Conservation (phyloP, 2,329 filamentous ascomycete species). For the Thelonectria discophora region DNA sequence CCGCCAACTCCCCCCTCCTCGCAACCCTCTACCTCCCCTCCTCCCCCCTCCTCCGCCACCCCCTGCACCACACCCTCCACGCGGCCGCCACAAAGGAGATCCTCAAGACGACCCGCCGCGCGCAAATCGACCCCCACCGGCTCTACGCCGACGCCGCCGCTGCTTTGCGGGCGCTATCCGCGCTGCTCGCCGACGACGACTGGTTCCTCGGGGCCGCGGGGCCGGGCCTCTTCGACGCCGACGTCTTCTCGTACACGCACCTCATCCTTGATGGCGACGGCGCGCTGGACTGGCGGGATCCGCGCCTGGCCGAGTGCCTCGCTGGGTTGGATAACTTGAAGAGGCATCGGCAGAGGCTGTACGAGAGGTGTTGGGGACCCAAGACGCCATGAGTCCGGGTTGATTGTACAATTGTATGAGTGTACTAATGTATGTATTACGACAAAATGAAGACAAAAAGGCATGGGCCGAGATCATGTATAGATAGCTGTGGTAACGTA, state of each 20-base stretch:
- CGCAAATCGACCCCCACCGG: slow-evolving; percentile 44
- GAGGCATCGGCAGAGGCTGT: slow-evolving; percentile 50
- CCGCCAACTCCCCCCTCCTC: slow-evolving; percentile 74
- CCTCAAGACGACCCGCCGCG: slow-evolving; percentile 64
- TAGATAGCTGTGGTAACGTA: slow-evolving; percentile 15
- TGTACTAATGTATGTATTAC: not conserved
- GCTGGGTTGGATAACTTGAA: slow-evolving; percentile 68
- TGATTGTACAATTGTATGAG: slow-evolving; percentile 17
- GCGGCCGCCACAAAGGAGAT: slow-evolving; percentile 79
- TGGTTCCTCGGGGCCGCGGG: slow-evolving; percentile 61
- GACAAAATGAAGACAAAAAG: not conserved
- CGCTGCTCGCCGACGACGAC: slow-evolving; percentile 49
- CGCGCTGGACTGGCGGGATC: slow-evolving; percentile 69
- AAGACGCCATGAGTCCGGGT: slow-evolving; percentile 13
- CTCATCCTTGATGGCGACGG: slow-evolving; percentile 72
- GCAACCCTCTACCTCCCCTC: slow-evolving; percentile 76
- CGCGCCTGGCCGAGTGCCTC: slow-evolving; percentile 66
- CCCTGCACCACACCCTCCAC: slow-evolving; percentile 73
- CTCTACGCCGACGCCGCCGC: slow-evolving; percentile 56
- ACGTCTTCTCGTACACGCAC: slow-evolving; percentile 89
- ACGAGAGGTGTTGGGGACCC: slow-evolving; percentile 44
- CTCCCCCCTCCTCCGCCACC: slow-evolving; percentile 67
- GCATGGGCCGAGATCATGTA: slow-evolving; percentile 6
- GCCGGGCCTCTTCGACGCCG: slow-evolving; percentile 85
- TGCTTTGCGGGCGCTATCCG: slow-evolving; percentile 58